These are phyloP conservation scores for Nothophaeocryptopus gaeumannii DNA, from an alignment of 2,329 filamentous ascomycete genomes.

Conservation along the genomic window DNA sequence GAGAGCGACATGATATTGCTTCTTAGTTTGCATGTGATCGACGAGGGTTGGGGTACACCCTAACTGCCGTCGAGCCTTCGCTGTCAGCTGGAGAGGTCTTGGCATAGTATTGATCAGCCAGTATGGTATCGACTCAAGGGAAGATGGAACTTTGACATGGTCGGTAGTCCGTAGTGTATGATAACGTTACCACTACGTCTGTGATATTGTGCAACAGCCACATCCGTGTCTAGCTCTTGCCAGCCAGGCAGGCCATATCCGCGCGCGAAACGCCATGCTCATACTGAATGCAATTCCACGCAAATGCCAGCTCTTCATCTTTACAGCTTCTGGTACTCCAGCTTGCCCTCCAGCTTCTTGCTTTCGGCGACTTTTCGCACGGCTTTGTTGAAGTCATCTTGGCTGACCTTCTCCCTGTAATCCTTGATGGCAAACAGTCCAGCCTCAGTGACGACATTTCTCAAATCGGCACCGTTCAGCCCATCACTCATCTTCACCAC, in stretches of 20 bases:
- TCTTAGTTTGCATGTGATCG: too few relatives aligned
- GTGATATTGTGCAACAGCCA: too few relatives aligned
- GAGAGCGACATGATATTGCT: too few relatives aligned
- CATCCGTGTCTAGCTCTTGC: too few relatives aligned
- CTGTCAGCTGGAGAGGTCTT: too few relatives aligned
- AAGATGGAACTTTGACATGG: too few relatives aligned
- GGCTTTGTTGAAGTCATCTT: conserved; percentile 99
- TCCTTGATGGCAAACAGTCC: conserved; percentile 98
- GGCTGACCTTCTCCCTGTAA: conserved; percentile 91
- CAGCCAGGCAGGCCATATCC: neutral
- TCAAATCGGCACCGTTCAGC: conserved; percentile 92
- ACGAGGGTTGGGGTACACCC: too few relatives aligned
- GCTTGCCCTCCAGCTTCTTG: conserved; percentile 87
- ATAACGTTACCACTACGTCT: too few relatives aligned
- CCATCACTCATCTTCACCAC: conserved; percentile 99
- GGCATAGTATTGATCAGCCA: too few relatives aligned
- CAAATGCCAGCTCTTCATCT: conserved; percentile 4
- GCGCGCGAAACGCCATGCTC: conserved; percentile 13
- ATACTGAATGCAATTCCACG: conserved; percentile 9
- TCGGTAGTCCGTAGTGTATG: too few relatives aligned
- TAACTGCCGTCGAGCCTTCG: too few relatives aligned
- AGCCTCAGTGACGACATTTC: conserved; percentile 97
- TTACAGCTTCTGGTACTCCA: conserved; percentile 23
- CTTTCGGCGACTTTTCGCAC: conserved; percentile 95
- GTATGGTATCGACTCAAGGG: too few relatives aligned